Percentiles rank a stretch among this genome's conserved stretches.
These are phyloP conservation scores for Tulasnella sp. DNA, from an alignment of 768 basidiomycete species.

Conservation along the genomic window DNA sequence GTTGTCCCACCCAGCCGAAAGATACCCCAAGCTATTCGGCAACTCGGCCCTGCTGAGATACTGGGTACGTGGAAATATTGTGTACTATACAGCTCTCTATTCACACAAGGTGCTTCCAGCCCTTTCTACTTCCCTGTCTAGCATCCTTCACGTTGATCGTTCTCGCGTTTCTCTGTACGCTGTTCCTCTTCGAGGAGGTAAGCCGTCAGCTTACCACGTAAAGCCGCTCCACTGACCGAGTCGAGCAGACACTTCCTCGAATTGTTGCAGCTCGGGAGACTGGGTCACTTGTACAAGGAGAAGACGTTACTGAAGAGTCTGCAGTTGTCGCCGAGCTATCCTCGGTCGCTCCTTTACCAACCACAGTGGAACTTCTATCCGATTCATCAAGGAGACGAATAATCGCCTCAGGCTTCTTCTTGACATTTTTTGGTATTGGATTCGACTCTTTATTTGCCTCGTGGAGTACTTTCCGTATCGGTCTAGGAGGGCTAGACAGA, in stretches of 20 bases:
- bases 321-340: neutral
- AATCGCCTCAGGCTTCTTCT: constrained; percentile 41
- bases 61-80: neutral
- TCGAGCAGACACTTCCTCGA: constrained; percentile 5
- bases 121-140: constrained; percentile 40
- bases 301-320: neutral
- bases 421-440: constrained; percentile 55
- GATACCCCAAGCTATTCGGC: constrained; percentile 54
- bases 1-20: constrained; percentile 59
- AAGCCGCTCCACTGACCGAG: neutral
- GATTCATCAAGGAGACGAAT: constrained; percentile 34
- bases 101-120: constrained; percentile 33
- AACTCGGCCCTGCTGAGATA: constrained; percentile 48
- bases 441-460: constrained; percentile 72
- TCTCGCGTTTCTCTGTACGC: constrained; percentile 31
- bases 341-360: neutral
- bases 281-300: neutral
- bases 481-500: constrained; percentile 62
- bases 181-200: constrained; percentile 37
- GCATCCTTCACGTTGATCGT: constrained; percentile 36
- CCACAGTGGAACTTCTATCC: constrained; percentile 15
- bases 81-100: neutral
- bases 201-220: neutral
- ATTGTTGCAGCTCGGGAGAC: neutral
- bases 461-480: constrained; percentile 64